Evolutionary conservation across 2,329 filamentous ascomycete genomes (phyloP).

Genomic region (Ceratocystis diversiconidia): DNA sequence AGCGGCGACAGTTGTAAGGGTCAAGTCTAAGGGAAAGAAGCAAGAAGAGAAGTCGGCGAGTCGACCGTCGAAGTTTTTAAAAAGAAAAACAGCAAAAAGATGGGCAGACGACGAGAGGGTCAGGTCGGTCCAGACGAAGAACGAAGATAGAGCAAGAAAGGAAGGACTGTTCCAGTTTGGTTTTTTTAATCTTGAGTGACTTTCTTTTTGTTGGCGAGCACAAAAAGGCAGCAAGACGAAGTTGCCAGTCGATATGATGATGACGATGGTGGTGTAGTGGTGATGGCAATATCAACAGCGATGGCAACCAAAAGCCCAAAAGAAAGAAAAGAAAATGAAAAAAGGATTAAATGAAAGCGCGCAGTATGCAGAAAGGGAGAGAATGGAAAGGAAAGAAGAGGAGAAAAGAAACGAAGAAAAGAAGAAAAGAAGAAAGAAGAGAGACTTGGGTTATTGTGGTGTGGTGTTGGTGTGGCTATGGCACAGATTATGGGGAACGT

Average conservation of each 20-base stretch:
- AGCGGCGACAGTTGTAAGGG: not conserved
- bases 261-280: no score
- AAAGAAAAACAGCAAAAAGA: constrained; percentile 2
- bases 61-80: constrained; percentile 12
- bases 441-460: not conserved
- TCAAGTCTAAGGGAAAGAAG: not conserved
- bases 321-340: constrained; percentile 18
- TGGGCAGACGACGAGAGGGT: constrained; percentile 15
- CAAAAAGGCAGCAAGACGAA: not conserved
- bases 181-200: not conserved
- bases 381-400: not conserved
- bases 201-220: not conserved
- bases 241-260: not conserved
- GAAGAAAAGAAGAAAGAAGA: not conserved
- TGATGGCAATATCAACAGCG: not conserved
- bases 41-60: constrained; percentile 8
- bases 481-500: constrained; percentile 8
- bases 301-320: not conserved
- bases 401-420: not conserved
- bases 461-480: constrained; percentile 10
- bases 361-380: not conserved
- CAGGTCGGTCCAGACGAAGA: not conserved
- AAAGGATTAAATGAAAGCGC: not conserved
- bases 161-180: constrained; percentile 10
- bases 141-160: not conserved